phyloP scores from a whole-genome alignment of 331 rosid genomes.

The Prunus yedoensis region DNA sequence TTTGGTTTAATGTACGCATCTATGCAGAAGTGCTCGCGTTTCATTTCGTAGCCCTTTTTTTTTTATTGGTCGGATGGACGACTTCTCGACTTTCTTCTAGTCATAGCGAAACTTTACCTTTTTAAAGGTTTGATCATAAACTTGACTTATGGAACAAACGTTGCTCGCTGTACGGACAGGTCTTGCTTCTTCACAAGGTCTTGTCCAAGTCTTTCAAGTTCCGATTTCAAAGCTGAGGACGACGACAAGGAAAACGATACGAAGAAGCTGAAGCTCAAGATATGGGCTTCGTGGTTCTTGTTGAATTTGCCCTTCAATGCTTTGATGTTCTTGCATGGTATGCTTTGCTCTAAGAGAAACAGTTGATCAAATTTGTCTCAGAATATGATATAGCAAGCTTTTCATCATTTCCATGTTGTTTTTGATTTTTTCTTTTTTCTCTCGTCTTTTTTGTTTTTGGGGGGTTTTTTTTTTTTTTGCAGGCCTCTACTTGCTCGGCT shows the following conservation, averaged over 20 bases:
- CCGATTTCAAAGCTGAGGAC: neutral
- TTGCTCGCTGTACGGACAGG: too few relatives aligned
- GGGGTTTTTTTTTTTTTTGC: neutral
- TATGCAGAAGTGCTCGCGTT: too few relatives aligned
- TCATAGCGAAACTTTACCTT: too few relatives aligned
- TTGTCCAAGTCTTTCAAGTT: neutral
- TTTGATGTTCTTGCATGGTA: constrained; percentile 54
- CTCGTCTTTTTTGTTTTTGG: too few relatives aligned
- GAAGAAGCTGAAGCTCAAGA: neutral
- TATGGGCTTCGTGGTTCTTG: constrained; percentile 42
- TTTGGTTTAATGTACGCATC: too few relatives aligned
- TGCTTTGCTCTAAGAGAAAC: neutral
- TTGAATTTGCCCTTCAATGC: constrained; percentile 30
- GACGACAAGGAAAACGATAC: neutral
- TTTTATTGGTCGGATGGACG: too few relatives aligned
- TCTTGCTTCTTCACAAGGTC: neutral
- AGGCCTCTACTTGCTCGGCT: constrained; percentile 60
- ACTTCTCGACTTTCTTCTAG: too few relatives aligned
- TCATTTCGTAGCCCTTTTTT: too few relatives aligned
- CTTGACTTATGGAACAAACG: too few relatives aligned
- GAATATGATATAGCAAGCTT: too few relatives aligned
- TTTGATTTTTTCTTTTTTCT: neutral
- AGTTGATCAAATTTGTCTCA: neutral
- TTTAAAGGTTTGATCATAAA: too few relatives aligned
- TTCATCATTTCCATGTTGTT: too few relatives aligned